Evolutionary conservation across 306 rosid species (phyloP), one percentile per base, ranked within the genome.

Genomic region (Lotus japonicus): DNA sequence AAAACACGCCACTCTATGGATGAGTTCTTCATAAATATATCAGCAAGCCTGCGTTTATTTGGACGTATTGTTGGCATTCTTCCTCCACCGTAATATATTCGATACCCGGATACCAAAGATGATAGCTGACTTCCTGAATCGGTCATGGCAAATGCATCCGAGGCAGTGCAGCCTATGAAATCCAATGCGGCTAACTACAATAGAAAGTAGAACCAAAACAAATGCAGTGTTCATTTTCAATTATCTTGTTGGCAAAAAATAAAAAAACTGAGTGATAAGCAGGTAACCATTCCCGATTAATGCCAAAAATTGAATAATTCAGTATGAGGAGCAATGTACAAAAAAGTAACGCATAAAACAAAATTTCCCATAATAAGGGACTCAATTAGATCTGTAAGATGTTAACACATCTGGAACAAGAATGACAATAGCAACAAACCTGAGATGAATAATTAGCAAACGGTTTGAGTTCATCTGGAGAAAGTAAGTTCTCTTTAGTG

Each of bases 91-190:
- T 83, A 90, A 81, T 94, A 94, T 77, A 90, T 90, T 16, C 99
- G 88, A 74, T 72, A 85, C 66, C 99, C 97, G 2, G 95, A 85
- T 18, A 90, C 97, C 79, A 94, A 84, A 66, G 99, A 94, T 31
- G 99, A 90, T 60, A 94, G 82, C 51, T 90, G 99, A 80, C 99
- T 90, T 68, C 97, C 99, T 10, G 99, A 94, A 76, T 94, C 97
- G 1, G 99, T 94, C 96, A 94, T 94, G 73, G 99, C 88, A 82
- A 94, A 94, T 63, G 99, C 97, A 90, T 90, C 78, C 0, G 99
- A 77, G 68, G 97, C 99, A 23, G 90, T 86, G 85, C 92, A 86
- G 59, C 88, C 99, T 85, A 94, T 94, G 84, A 79, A 94, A 80
- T 94, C 99, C 88, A 94, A 80, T 46, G 99, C 97, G 6, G 99